phyloP scores from a whole-genome alignment of 2,329 filamentous ascomycete genomes.

The Neofusicoccum cordaticola region DNA sequence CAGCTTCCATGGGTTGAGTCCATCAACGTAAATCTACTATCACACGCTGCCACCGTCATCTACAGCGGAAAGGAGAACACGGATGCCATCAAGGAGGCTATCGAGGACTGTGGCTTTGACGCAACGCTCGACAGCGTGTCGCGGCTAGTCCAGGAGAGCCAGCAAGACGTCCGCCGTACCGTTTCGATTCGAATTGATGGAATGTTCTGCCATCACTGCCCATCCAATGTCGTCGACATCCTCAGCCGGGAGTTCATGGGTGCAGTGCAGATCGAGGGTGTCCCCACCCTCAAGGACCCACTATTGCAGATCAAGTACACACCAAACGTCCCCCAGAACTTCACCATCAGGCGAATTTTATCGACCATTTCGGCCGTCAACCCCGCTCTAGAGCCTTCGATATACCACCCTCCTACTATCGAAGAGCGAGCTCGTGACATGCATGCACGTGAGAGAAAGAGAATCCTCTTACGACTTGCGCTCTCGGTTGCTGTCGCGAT shows the following conservation, averaged over 20 bases:
- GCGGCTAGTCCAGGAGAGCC: slow-evolving; percentile 15
- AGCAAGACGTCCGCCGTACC: slow-evolving; percentile 27
- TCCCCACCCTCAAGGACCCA: slow-evolving; percentile 56
- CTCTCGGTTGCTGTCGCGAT: slow-evolving; percentile 69
- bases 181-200: slow-evolving; percentile 39
- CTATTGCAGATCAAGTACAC: slow-evolving; percentile 69
- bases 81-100: slow-evolving; percentile 45
- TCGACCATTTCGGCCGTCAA: slow-evolving; percentile 65
- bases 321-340: slow-evolving; percentile 58
- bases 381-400: slow-evolving; percentile 61
- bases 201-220: slow-evolving; percentile 49
- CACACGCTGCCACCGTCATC: slow-evolving; percentile 49
- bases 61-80: slow-evolving; percentile 49
- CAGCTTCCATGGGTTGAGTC: slow-evolving; percentile 45
- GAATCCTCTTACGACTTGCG: slow-evolving; percentile 67
- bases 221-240: slow-evolving; percentile 51
- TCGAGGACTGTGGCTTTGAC: slow-evolving; percentile 49
- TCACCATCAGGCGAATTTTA: slow-evolving; percentile 76
- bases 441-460: slow-evolving; percentile 65
- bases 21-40: slow-evolving; percentile 51
- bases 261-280: slow-evolving; percentile 52
- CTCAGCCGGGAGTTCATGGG: slow-evolving; percentile 51
- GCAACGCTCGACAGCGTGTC: slow-evolving; percentile 37
- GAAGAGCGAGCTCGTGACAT: slow-evolving; percentile 78
- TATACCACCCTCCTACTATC: slow-evolving; percentile 77